Evolutionary conservation across 2,329 filamentous ascomycete genomes (phyloP), one percentile per base, ranked within the genome.

Genomic region (Fonsecaea erecta): DNA sequence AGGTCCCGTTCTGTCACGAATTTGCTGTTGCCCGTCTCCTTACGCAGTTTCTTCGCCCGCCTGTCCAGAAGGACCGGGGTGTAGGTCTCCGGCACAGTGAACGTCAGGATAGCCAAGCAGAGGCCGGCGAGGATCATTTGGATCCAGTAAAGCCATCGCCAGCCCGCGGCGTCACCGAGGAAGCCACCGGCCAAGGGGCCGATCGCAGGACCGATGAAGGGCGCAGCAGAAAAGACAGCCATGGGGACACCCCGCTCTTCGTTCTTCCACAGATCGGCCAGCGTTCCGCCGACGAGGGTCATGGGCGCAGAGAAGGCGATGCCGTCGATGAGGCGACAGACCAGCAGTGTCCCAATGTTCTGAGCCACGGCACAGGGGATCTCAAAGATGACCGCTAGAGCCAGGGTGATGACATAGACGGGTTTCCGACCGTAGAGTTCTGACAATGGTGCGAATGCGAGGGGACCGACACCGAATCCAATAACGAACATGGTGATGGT

Each of bases 41-140:
- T 86, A 59, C 92, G 85, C 66, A 95, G 80, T 75, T 91, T 90
- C 73, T 83, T 82, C 2, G 93, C 93, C 12, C 92, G 85, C 32
- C 79, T 79, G 59, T 86, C 84, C 16, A 97, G 85, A 57, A 97
- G 87, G 0, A 87, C 90, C 0, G 93, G 92, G 0, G 92, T 88
- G 75, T 95, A 96, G 0, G 93, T 97, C 77, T 96, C 93, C 1
- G 92, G 91, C 0, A 96, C 89, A n/a, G 91, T 95, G 77, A 96
- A 93, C 32, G 88, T 89, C 76, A 95, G 93, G 66, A 94, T 75
- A 18, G 90, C 66, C 86, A 90, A 95, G 71, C 89, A 85, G 55
- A 88, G 74, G 14, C 83, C 87, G 28, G 90, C 82, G 12, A 95
- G 75, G 73, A 96, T 96, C 11, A 95, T 81, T 74, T 94, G 91